Evolutionary conservation across 148 eudicot genomes (phyloP).

Genomic region (Hydrangea macrophylla): DNA sequence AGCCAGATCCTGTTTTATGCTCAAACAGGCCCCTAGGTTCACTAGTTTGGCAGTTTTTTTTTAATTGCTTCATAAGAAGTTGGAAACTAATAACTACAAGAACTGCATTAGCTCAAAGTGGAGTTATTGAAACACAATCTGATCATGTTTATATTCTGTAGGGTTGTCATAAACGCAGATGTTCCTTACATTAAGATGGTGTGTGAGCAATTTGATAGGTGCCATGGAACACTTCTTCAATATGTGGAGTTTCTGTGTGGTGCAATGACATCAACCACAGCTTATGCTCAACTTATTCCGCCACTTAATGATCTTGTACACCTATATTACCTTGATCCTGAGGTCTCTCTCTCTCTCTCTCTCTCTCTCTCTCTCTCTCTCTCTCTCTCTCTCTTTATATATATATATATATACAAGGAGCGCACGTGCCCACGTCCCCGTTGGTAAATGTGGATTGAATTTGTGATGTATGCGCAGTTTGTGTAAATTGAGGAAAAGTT

Average conservation of each 20-base stretch:
- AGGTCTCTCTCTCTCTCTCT: conserved; percentile 54
- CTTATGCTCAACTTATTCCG: conserved; percentile 83
- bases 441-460: too few relatives aligned
- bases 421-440: too few relatives aligned
- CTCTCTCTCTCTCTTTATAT: too few relatives aligned
- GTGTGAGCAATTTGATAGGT: conserved; percentile 92
- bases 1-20: too few relatives aligned
- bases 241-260: conserved; percentile 88
- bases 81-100: not conserved
- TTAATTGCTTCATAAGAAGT: not conserved
- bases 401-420: too few relatives aligned
- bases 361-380: conserved; percentile 9
- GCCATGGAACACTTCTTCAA: conserved; percentile 98
- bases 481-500: too few relatives aligned
- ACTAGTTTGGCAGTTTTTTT: not conserved
- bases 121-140: not conserved
- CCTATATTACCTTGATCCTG: conserved; percentile 89
- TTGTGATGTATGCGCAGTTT: too few relatives aligned
- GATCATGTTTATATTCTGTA: conserved; percentile 30
- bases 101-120: not conserved
- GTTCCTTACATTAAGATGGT: conserved; percentile 94
- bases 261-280: conserved; percentile 63
- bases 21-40: too few relatives aligned
- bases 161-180: conserved; percentile 81
- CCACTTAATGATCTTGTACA: conserved; percentile 78